A percentile compares a stretch with the other conserved stretches of the same genome.
These are phyloP conservation scores for Herpetomonas tarakana DNA, from an alignment of 208 protist species.

Conservation along the genomic window DNA sequence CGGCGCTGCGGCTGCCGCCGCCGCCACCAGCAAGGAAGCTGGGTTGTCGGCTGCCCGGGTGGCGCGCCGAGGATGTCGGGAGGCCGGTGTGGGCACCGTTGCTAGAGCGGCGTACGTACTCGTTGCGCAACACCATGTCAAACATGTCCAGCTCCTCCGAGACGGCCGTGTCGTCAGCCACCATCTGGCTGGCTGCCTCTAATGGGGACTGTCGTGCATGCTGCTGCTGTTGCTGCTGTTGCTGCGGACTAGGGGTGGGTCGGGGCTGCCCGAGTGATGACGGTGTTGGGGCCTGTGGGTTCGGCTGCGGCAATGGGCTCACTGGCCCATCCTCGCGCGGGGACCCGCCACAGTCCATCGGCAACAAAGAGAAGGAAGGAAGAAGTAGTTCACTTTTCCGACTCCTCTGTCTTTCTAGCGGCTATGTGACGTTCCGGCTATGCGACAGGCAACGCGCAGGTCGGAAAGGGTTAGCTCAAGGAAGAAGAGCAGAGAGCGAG, in stretches of 20 bases:
- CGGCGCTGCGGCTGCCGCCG: constrained; percentile 5
- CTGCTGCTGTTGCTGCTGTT: constrained; percentile 2
- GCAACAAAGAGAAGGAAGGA: no score
- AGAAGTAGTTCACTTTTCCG: no score
- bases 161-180: no score
- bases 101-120: constrained; percentile 17
- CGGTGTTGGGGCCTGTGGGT: neutral
- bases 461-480: no score
- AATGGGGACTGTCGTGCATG: no score
- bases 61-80: constrained; percentile 1
- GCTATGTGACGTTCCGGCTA: no score
- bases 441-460: no score
- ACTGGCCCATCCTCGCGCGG: neutral
- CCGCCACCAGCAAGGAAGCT: neutral
- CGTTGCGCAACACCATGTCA: constrained; percentile 53
- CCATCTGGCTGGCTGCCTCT: no score
- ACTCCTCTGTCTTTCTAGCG: no score
- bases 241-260: constrained; percentile 1
- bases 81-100: constrained; percentile 9
- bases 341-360: no score
- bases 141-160: constrained; percentile 62
- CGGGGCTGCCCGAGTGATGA: neutral
- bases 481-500: no score
- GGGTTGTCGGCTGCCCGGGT: neutral
- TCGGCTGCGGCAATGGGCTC: neutral